Conservation (phyloP, 163 green algal genomes). For the Chlorella variabilis region DNA sequence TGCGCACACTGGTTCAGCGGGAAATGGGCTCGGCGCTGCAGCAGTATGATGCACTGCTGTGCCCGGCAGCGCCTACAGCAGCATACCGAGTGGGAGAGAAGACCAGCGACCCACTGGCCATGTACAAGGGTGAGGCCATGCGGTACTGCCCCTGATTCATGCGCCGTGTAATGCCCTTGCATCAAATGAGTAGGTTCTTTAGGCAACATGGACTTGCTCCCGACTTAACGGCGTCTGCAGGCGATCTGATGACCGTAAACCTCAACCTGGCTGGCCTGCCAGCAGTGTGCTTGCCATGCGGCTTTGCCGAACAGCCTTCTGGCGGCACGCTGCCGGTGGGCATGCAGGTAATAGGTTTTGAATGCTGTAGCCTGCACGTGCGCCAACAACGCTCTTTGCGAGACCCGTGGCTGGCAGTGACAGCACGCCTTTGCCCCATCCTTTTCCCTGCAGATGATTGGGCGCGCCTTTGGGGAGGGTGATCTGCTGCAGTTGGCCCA, state of each 20-base stretch:
- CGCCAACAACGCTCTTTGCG: too few relatives aligned
- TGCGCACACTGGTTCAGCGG: slow-evolving; percentile 84
- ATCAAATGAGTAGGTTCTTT: too few relatives aligned
- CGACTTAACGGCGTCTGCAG: too few relatives aligned
- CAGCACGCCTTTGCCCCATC: slow-evolving; percentile 59
- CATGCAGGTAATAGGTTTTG: slow-evolving; percentile 30
- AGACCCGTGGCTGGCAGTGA: too few relatives aligned
- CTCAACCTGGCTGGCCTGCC: slow-evolving; percentile 96
- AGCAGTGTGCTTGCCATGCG: slow-evolving; percentile 86
- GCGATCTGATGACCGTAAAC: slow-evolving; percentile 94
- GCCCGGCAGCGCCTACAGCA: slow-evolving; percentile 80
- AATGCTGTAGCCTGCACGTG: too few relatives aligned
- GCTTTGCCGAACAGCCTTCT: slow-evolving; percentile 49
- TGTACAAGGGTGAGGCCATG: slow-evolving; percentile 79
- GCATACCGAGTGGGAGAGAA: slow-evolving; percentile 90
- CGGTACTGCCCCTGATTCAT: too few relatives aligned
- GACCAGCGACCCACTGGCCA: slow-evolving; percentile 80
- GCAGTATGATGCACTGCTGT: slow-evolving; percentile 84
- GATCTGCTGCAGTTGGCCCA: slow-evolving; percentile 77
- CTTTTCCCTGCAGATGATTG: slow-evolving; percentile 93
- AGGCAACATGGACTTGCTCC: too few relatives aligned
- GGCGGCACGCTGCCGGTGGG: slow-evolving; percentile 79
- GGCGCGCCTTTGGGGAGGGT: slow-evolving; percentile 79
- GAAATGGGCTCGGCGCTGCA: slow-evolving; percentile 80
- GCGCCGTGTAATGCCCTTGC: too few relatives aligned